A percentile compares a stretch with the other conserved stretches of the same genome.
Conservation (phyloP, 306 rosid genomes). For the Vicia villosa region DNA sequence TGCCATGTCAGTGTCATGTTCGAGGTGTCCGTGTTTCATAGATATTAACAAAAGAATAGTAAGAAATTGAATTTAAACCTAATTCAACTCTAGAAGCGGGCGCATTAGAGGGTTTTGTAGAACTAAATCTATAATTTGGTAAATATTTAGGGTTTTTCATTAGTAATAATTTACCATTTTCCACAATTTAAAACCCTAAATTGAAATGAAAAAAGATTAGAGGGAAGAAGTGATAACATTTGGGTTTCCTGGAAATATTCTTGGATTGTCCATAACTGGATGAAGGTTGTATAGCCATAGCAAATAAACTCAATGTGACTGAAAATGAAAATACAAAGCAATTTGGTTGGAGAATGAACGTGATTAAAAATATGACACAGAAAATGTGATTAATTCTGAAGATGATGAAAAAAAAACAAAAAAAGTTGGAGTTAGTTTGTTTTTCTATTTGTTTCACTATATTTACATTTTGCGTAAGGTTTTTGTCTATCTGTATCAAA, state of each 20-base stretch:
- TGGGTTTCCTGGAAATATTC: slow-evolving; percentile 40
- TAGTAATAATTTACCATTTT: background rate
- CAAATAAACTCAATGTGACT: slow-evolving; percentile 28
- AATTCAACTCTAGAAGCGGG: background rate
- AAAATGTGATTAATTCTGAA: background rate
- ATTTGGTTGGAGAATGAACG: slow-evolving; percentile 1
- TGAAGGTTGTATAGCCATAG: slow-evolving; percentile 36
- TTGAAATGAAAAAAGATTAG: background rate
- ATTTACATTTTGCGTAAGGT: background rate
- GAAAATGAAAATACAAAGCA: background rate
- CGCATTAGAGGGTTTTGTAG: background rate
- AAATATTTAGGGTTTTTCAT: background rate
- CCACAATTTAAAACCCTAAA: background rate
- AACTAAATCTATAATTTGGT: background rate
- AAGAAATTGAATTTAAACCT: background rate
- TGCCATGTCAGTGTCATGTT: too few species aligned
- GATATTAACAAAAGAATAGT: background rate
- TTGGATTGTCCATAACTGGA: slow-evolving; percentile 42
- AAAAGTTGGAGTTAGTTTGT: slow-evolving; percentile 8
- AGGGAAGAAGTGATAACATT: slow-evolving; percentile 32
- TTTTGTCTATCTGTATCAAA: too few species aligned
- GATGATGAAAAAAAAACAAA: background rate
- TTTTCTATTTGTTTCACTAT: background rate
- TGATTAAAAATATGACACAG: slow-evolving; percentile 6
- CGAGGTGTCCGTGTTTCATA: too few species aligned